These are phyloP conservation scores for Ophiocordyceps camponoti-floridani DNA, from an alignment of 2,329 filamentous ascomycete species.

Conservation along the genomic window DNA sequence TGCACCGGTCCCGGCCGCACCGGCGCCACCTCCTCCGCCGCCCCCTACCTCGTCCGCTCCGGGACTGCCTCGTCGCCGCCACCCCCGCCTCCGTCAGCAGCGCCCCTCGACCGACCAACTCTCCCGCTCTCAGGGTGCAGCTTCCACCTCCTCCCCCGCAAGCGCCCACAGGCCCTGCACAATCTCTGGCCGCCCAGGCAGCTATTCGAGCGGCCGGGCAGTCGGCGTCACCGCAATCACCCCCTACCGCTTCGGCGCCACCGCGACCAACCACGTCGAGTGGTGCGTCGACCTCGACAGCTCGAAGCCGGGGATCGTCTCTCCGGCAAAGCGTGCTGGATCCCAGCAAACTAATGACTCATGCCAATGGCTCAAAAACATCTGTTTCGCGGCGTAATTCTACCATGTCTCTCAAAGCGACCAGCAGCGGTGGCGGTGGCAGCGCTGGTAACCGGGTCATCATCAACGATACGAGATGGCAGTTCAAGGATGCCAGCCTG, in stretches of 20 bases:
- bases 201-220: constrained; percentile 25
- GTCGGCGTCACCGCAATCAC: constrained; percentile 19
- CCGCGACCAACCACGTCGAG: constrained; percentile 18
- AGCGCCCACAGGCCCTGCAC: constrained; percentile 9
- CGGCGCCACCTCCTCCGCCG: constrained; percentile 27
- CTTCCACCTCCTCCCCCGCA: constrained; percentile 12
- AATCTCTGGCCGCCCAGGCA: constrained; percentile 24
- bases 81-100: constrained; percentile 22
- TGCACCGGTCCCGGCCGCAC: constrained; percentile 19
- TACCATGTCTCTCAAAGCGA: constrained; percentile 12
- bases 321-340: constrained; percentile 50
- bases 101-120: constrained; percentile 16
- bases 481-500: constrained; percentile 65
- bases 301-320: constrained; percentile 24
- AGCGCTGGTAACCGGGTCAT: constrained; percentile 23
- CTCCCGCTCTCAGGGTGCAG: constrained; percentile 20
- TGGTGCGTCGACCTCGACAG: constrained; percentile 17
- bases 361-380: constrained; percentile 39
- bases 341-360: constrained; percentile 58
- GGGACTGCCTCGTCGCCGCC: constrained; percentile 25
- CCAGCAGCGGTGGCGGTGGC: constrained; percentile 15
- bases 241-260: constrained; percentile 8
- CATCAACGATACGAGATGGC: constrained; percentile 68
- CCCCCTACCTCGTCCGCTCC: constrained; percentile 24
- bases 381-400: constrained; percentile 22